These are phyloP conservation scores for Potentilla sterilis DNA, from an alignment of 306 rosid genomes.

Conservation along the genomic window DNA sequence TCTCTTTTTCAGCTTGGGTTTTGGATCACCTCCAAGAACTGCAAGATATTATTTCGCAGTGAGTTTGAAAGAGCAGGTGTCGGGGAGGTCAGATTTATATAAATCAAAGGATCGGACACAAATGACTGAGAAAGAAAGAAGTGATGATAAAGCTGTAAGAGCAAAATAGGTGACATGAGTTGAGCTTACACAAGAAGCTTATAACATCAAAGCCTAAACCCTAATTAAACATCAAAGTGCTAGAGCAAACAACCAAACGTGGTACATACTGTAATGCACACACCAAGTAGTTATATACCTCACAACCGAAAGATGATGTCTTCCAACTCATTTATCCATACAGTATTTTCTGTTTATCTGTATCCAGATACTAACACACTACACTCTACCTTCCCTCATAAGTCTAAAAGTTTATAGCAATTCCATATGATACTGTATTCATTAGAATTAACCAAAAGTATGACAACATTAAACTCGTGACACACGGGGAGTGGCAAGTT, in stretches of 20 bases:
- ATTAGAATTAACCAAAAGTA: too few relatives aligned
- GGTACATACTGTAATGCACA: background rate
- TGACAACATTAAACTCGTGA: too few relatives aligned
- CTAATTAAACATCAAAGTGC: too few relatives aligned
- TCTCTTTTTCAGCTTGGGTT: conserved; percentile 36
- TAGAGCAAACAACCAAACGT: background rate
- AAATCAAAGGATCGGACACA: background rate
- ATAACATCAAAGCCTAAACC: background rate
- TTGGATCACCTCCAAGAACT: conserved; percentile 68
- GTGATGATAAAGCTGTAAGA: background rate
- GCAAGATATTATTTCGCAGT: conserved; percentile 38
- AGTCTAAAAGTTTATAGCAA: too few relatives aligned
- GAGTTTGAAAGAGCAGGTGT: conserved; percentile 24
- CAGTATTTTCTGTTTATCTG: too few relatives aligned
- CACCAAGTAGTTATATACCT: background rate
- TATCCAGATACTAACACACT: background rate
- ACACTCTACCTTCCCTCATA: too few relatives aligned
- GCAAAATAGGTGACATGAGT: background rate
- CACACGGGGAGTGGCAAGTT: too few relatives aligned
- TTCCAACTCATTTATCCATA: background rate
- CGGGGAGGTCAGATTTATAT: background rate
- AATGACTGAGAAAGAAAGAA: background rate
- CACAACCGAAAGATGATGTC: background rate
- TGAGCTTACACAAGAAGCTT: background rate
- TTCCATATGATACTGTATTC: too few relatives aligned